phyloP scores from a whole-genome alignment of 331 rosid genomes.

The Acacia pycnantha region DNA sequence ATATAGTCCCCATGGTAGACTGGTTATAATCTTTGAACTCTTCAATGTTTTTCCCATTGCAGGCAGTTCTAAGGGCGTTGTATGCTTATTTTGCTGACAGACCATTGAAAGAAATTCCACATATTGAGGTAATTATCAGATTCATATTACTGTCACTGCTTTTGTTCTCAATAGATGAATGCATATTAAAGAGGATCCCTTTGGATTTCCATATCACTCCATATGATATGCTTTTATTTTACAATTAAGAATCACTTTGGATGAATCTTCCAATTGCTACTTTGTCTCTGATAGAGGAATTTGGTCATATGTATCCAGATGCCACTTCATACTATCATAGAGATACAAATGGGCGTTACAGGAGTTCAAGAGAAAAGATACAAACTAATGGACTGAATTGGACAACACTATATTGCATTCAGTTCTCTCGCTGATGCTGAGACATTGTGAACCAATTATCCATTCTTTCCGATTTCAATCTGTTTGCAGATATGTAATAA shows the following conservation, averaged over 20 bases:
- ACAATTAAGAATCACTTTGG: neutral
- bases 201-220: neutral
- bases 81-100: conserved; percentile 98
- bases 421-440: conserved; percentile 14
- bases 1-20: neutral
- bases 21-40: conserved; percentile 27
- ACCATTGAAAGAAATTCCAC: conserved; percentile 93
- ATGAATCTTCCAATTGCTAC: conserved; percentile 13
- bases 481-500: conserved; percentile 34
- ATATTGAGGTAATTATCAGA: conserved; percentile 73
- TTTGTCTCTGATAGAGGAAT: conserved; percentile 10
- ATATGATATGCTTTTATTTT: neutral
- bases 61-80: conserved; percentile 98
- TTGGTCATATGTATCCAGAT: conserved; percentile 50
- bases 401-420: neutral
- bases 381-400: conserved; percentile 82
- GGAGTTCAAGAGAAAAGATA: conserved; percentile 98
- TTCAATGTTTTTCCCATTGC: conserved; percentile 27
- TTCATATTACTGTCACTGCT: conserved; percentile 9
- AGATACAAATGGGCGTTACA: conserved; percentile 98
- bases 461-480: conserved; percentile 37
- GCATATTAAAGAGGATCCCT: neutral
- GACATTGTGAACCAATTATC: conserved; percentile 31
- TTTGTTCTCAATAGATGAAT: conserved; percentile 9
- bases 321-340: conserved; percentile 96